Percentiles rank a stretch among this genome's conserved stretches.
Conservation (phyloP, 140 eudicot genomes). For the Bidens hawaiensis region DNA sequence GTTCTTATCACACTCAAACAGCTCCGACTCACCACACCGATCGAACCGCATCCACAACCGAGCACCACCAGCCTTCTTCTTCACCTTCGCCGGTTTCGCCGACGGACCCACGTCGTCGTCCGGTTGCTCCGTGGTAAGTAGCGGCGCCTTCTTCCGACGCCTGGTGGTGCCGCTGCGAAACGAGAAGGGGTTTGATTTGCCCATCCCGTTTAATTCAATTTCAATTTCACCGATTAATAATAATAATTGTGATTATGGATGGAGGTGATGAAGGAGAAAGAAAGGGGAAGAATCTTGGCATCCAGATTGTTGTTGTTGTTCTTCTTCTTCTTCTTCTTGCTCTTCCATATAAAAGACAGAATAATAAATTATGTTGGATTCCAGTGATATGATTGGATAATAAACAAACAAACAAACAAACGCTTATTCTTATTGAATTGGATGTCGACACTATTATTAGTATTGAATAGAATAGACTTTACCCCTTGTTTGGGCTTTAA, state of each 20-base stretch:
- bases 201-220: constrained; percentile 35
- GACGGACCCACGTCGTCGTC: constrained; percentile 4
- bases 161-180: constrained; percentile 46
- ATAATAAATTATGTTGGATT: constrained; percentile 8
- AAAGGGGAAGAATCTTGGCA: constrained; percentile 28
- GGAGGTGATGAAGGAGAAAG: constrained; percentile 19
- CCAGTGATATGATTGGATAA: too few species aligned
- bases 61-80: constrained; percentile 74
- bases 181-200: constrained; percentile 53
- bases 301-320: constrained; percentile 17
- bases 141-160: constrained; percentile 43
- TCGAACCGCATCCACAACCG: constrained; percentile 97
- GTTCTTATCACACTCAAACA: constrained; percentile 84
- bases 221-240: too few species aligned
- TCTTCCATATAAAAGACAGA: constrained; percentile 25
- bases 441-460: background rate
- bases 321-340: constrained; percentile 19
- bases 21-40: constrained; percentile 70
- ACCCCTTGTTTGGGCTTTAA: too few species aligned
- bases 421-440: background rate
- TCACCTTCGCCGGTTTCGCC: constrained; percentile 28
- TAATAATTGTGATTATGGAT: background rate
- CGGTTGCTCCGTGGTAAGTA: constrained; percentile 19
- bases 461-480: too few species aligned
- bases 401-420: too few species aligned